These are phyloP conservation scores for Prillingera fragicola DNA, from an alignment of 1,284 basidiomycete genomes.

Conservation along the genomic window DNA sequence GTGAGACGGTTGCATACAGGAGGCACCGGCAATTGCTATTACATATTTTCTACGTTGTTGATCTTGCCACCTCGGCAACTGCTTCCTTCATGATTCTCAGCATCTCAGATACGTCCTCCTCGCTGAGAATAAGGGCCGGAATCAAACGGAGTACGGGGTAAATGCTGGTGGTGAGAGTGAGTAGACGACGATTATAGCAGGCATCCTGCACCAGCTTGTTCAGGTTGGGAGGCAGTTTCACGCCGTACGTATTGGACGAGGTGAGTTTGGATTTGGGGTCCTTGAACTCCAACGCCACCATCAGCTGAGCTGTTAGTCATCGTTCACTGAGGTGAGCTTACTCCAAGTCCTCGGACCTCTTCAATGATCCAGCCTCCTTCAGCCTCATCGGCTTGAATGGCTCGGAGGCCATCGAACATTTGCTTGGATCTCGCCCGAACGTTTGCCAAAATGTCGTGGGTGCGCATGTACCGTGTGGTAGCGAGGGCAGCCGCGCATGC, in stretches of 20 bases:
- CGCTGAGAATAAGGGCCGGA: constrained; percentile 59
- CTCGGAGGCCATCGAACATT: constrained; percentile 51
- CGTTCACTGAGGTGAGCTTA: constrained; percentile 9
- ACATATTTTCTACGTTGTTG: constrained; percentile 1
- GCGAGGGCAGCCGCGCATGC: constrained; percentile 78
- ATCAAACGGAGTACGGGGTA: constrained; percentile 55
- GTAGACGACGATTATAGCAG: constrained; percentile 72
- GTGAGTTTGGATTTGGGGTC: constrained; percentile 38
- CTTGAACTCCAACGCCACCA: constrained; percentile 69
- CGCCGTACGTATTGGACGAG: constrained; percentile 35
- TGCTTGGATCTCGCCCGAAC: constrained; percentile 66
- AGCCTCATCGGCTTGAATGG: background rate
- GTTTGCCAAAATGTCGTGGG: constrained; percentile 61
- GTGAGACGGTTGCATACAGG: no score
- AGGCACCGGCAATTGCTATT: no score
- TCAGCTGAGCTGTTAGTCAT: constrained; percentile 50
- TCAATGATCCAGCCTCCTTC: constrained; percentile 54
- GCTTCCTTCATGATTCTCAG: constrained; percentile 55
- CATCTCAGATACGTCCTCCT: constrained; percentile 58
- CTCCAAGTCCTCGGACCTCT: constrained; percentile 68
- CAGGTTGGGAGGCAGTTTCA: constrained; percentile 56
- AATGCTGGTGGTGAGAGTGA: constrained; percentile 51
- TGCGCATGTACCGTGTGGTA: constrained; percentile 23
- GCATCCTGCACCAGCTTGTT: constrained; percentile 64
- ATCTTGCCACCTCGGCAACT: constrained; percentile 7